Percentiles rank a stretch among this genome's conserved stretches.
Conservation (phyloP, 306 rosid genomes). For the Corylus avellana region DNA sequence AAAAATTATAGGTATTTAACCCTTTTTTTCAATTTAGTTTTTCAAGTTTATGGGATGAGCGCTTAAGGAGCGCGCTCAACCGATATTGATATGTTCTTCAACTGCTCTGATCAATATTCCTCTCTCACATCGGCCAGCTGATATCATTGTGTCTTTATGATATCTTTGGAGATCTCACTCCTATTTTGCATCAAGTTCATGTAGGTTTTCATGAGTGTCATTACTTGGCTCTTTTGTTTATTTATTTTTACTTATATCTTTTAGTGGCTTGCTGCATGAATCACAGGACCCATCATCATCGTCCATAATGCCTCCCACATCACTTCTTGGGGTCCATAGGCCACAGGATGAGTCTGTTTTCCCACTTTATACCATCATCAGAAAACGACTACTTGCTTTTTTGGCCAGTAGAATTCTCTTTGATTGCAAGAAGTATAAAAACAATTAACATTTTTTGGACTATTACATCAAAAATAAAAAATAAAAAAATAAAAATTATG, state of each 20-base stretch:
- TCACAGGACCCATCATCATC: slow-evolving; percentile 5
- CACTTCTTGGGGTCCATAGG: slow-evolving; percentile 3
- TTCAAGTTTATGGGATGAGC: too few species aligned
- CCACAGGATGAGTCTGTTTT: not conserved
- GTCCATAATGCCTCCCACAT: slow-evolving; percentile 3
- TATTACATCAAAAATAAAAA: not conserved
- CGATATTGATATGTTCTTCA: too few species aligned
- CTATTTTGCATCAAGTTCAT: too few species aligned
- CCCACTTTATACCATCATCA: not conserved
- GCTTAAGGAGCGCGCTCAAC: too few species aligned
- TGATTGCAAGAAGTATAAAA: not conserved
- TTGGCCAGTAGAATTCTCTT: not conserved
- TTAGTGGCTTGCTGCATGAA: not conserved
- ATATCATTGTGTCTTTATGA: too few species aligned
- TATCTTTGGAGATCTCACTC: too few species aligned
- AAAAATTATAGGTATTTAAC: too few species aligned
- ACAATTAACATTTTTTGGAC: not conserved
- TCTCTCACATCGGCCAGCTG: too few species aligned
- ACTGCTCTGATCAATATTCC: too few species aligned
- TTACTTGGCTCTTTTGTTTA: not conserved
- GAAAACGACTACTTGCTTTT: not conserved
- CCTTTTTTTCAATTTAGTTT: too few species aligned
- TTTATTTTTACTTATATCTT: not conserved
- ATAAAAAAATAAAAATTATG: too few species aligned
- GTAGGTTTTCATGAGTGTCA: too few species aligned